Evolutionary conservation across 306 rosid species (phyloP).

Genomic region (Astragalus membranaceus): DNA sequence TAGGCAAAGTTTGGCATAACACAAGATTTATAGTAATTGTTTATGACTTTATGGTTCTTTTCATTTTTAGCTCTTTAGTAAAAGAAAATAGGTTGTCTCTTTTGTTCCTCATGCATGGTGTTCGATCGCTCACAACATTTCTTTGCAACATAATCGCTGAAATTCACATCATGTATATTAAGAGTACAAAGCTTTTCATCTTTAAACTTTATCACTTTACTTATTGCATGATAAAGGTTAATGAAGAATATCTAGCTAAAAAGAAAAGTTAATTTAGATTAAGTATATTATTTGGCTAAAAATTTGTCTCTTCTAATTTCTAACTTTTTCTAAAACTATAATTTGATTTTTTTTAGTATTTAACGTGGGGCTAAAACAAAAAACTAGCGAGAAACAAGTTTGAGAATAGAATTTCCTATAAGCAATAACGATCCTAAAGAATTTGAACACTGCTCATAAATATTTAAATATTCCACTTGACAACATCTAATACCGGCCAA

Average conservation of each 20-base stretch:
- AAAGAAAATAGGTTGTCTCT: conserved; percentile 16
- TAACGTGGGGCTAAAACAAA: too few species aligned
- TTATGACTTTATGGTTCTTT: background rate
- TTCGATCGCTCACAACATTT: conserved; percentile 1
- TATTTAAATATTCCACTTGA: too few species aligned
- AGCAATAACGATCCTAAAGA: too few species aligned
- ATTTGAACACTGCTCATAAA: too few species aligned
- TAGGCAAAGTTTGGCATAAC: conserved; percentile 2
- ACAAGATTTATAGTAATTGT: background rate
- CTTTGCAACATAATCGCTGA: background rate
- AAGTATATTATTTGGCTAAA: background rate
- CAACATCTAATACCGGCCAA: too few species aligned
- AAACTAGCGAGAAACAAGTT: too few species aligned
- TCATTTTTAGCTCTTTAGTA: background rate
- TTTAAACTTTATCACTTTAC: conserved; percentile 18
- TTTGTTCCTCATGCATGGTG: background rate
- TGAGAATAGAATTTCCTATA: too few species aligned
- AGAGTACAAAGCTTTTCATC: conserved; percentile 19
- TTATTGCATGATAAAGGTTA: background rate
- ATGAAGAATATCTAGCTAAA: background rate
- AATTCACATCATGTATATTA: background rate
- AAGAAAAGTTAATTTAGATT: conserved; percentile 1
- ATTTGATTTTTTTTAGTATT: too few species aligned
- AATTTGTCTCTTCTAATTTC: too few species aligned
- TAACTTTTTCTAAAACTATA: too few species aligned